Percentiles rank a stretch among this genome's conserved stretches.
phyloP scores from a whole-genome alignment of 1,284 basidiomycete genomes.

The Ceratobasidium sp. region DNA sequence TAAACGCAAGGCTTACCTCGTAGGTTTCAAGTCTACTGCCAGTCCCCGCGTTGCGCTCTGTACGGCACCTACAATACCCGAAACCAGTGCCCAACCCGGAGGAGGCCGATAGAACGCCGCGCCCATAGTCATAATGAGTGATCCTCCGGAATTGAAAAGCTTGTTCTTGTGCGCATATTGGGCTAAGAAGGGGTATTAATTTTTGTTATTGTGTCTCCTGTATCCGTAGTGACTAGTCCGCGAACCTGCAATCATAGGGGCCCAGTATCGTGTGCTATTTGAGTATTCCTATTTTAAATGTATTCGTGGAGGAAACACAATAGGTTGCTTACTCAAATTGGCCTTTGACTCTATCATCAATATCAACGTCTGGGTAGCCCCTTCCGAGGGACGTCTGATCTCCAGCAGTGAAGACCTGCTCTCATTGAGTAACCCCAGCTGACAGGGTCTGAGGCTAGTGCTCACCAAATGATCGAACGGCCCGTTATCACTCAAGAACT shows the following conservation, averaged over 20 bases:
- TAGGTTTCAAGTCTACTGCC: constrained; percentile 28
- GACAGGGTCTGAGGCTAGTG: neutral
- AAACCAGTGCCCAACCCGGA: constrained; percentile 22
- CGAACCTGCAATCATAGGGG: constrained; percentile 23
- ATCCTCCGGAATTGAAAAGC: constrained; percentile 29
- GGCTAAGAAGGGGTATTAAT: constrained; percentile 2
- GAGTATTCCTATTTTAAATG: neutral
- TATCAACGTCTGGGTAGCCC: neutral
- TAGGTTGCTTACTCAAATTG: constrained; percentile 18
- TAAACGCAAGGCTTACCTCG: neutral
- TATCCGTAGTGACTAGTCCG: too few species aligned
- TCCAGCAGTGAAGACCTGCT: constrained; percentile 25
- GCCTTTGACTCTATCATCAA: constrained; percentile 16
- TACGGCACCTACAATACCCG: constrained; percentile 21
- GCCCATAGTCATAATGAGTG: constrained; percentile 32
- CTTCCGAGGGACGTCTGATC: neutral
- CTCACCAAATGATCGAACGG: constrained; percentile 32
- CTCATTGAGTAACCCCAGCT: neutral
- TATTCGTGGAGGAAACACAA: neutral
- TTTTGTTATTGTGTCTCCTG: neutral
- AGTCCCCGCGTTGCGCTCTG: constrained; percentile 26
- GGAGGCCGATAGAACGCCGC: neutral
- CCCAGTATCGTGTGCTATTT: constrained; percentile 28
- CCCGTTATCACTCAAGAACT: constrained; percentile 34
- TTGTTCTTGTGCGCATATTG: constrained; percentile 36